Percentiles rank a stretch among this genome's conserved stretches.
phyloP scores from a whole-genome alignment of 768 basidiomycete genomes.

The Xerocomellus dryophilus region DNA sequence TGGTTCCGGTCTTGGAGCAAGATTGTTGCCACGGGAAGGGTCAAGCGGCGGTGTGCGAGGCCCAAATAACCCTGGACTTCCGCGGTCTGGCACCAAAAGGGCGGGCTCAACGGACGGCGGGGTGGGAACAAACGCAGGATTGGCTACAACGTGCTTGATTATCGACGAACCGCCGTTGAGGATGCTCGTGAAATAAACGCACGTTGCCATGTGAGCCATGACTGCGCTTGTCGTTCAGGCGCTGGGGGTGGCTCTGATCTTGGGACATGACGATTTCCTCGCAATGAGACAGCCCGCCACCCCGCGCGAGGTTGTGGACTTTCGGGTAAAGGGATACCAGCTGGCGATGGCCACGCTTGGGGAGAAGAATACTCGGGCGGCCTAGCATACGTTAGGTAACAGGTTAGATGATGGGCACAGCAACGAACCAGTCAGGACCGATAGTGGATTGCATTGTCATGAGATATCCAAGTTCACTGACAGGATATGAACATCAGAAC shows the following conservation, averaged over 20 bases:
- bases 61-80: too few species aligned
- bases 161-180: neutral
- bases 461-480: constrained; percentile 70
- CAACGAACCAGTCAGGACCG: constrained; percentile 59
- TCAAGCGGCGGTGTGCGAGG: too few species aligned
- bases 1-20: constrained; percentile 31
- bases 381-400: constrained; percentile 22
- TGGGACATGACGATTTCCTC: constrained; percentile 30
- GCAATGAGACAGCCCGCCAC: constrained; percentile 49
- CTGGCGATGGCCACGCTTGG: constrained; percentile 39
- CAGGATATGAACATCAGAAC: neutral
- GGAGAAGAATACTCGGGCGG: constrained; percentile 39
- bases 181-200: constrained; percentile 26
- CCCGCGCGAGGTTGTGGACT: constrained; percentile 46
- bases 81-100: constrained; percentile 19
- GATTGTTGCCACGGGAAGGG: constrained; percentile 17
- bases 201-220: constrained; percentile 68
- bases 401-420: neutral
- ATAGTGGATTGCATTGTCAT: constrained; percentile 65
- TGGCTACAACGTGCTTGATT: constrained; percentile 39
- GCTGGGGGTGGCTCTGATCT: constrained; percentile 32
- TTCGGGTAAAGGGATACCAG: constrained; percentile 40
- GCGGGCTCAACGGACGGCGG: constrained; percentile 53
- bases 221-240: constrained; percentile 36
- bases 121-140: constrained; percentile 51